phyloP scores from a whole-genome alignment of 2,329 filamentous ascomycete genomes.

The Aschersonia sp. region DNA sequence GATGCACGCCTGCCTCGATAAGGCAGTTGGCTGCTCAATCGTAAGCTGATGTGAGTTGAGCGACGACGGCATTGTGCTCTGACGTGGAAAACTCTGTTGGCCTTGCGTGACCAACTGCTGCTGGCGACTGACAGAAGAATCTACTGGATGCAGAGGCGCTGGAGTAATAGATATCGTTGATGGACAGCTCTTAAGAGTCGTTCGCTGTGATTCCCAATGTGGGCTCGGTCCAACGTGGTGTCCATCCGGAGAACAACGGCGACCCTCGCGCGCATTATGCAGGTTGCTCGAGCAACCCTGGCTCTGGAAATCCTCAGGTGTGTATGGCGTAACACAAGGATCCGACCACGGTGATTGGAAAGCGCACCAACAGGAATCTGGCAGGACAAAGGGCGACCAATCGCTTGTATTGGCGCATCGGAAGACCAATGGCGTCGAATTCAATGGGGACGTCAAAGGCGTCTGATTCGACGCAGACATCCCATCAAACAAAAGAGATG shows the following conservation, averaged over 20 bases:
- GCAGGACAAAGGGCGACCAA: conserved; percentile 45
- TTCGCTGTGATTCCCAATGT: conserved; percentile 40
- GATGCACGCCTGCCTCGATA: conserved; percentile 59
- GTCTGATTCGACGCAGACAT: conserved; percentile 52
- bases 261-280: conserved; percentile 41
- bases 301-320: conserved; percentile 47
- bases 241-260: conserved; percentile 44
- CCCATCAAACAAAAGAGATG: conserved; percentile 52
- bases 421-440: conserved; percentile 59
- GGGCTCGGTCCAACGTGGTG: conserved; percentile 47
- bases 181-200: conserved; percentile 26
- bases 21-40: conserved; percentile 44
- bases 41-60: conserved; percentile 32
- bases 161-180: conserved; percentile 17
- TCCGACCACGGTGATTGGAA: conserved; percentile 58
- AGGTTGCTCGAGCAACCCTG: conserved; percentile 72
- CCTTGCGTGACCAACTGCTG: conserved; percentile 39
- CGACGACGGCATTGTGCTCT: conserved; percentile 41
- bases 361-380: conserved; percentile 52
- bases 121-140: conserved; percentile 26
- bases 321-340: conserved; percentile 57
- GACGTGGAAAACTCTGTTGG: conserved; percentile 33
- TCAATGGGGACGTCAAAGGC: conserved; percentile 55
- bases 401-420: conserved; percentile 49
- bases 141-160: conserved; percentile 34